Evolutionary conservation across 345 rosid genomes (phyloP).

Genomic region (Pistacia vera): DNA sequence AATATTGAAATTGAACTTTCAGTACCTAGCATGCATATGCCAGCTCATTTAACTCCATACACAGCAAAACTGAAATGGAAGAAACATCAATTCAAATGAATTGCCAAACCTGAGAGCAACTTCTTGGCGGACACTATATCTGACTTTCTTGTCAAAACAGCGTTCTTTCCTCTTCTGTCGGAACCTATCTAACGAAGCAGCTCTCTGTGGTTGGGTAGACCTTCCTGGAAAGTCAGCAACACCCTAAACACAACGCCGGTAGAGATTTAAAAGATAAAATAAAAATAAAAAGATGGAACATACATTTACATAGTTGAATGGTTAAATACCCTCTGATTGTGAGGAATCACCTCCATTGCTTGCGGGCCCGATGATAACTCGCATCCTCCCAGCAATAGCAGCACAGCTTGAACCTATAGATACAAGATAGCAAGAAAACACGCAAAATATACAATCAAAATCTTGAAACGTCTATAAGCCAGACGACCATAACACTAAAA

Average conservation of each 20-base stretch:
- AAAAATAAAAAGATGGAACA: slow-evolving; percentile 9
- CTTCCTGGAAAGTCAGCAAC: slow-evolving; percentile 60
- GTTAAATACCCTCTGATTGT: slow-evolving; percentile 55
- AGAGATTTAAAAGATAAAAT: slow-evolving; percentile 9
- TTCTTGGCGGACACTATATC: slow-evolving; percentile 96
- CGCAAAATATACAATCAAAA: neutral
- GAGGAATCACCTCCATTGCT: slow-evolving; percentile 56
- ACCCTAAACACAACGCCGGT: slow-evolving; percentile 39
- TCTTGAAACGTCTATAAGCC: neutral
- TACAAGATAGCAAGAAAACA: neutral
- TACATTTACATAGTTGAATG: neutral
- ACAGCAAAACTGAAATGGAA: neutral
- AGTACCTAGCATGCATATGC: neutral
- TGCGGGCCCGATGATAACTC: slow-evolving; percentile 67
- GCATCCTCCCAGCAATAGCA: slow-evolving; percentile 73
- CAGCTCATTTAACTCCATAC: neutral
- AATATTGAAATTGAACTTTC: neutral
- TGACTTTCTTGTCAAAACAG: slow-evolving; percentile 89
- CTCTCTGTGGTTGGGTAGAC: slow-evolving; percentile 81
- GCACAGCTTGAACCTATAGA: slow-evolving; percentile 76
- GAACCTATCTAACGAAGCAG: slow-evolving; percentile 81
- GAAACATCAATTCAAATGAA: neutral
- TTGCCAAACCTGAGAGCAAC: slow-evolving; percentile 80
- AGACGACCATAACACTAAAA: neutral
- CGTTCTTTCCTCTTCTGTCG: slow-evolving; percentile 94